Conservation (phyloP, 2,329 filamentous ascomycete species). For the Ophiosphaerella herpotricha region DNA sequence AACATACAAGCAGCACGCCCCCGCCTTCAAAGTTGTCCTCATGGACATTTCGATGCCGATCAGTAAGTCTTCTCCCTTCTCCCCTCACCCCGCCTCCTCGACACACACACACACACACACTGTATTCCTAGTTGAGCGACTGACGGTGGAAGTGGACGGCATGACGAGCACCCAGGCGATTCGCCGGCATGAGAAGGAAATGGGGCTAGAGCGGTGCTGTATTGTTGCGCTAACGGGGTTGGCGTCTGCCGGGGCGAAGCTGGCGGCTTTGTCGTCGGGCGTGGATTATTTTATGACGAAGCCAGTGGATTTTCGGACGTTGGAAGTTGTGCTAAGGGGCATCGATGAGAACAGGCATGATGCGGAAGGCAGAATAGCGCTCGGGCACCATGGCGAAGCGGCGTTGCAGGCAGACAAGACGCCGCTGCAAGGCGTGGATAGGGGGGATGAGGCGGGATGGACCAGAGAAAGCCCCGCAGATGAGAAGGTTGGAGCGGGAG, state of each 20-base stretch:
- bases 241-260: slow-evolving; percentile 25
- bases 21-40: slow-evolving; percentile 31
- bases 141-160: slow-evolving; percentile 36
- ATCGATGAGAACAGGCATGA: slow-evolving; percentile 5
- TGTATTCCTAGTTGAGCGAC: too few relatives aligned
- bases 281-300: slow-evolving; percentile 42
- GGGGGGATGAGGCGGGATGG: too few relatives aligned
- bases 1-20: slow-evolving; percentile 20
- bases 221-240: slow-evolving; percentile 40
- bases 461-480: too few relatives aligned
- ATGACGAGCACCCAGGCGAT: slow-evolving; percentile 41
- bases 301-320: slow-evolving; percentile 33
- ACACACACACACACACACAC: too few relatives aligned
- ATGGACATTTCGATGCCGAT: slow-evolving; percentile 32
- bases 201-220: slow-evolving; percentile 12
- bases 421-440: too few relatives aligned
- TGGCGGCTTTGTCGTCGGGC: slow-evolving; percentile 35
- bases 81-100: neutral
- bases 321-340: slow-evolving; percentile 22
- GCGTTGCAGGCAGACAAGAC: too few relatives aligned
- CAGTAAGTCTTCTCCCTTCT: neutral
- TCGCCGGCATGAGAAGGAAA: slow-evolving; percentile 28
- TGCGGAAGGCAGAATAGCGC: too few relatives aligned
- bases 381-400: too few relatives aligned
- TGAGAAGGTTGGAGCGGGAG: too few relatives aligned